These are phyloP conservation scores for Fomitopsis pulvina DNA, from an alignment of 768 basidiomycete species.

Conservation along the genomic window DNA sequence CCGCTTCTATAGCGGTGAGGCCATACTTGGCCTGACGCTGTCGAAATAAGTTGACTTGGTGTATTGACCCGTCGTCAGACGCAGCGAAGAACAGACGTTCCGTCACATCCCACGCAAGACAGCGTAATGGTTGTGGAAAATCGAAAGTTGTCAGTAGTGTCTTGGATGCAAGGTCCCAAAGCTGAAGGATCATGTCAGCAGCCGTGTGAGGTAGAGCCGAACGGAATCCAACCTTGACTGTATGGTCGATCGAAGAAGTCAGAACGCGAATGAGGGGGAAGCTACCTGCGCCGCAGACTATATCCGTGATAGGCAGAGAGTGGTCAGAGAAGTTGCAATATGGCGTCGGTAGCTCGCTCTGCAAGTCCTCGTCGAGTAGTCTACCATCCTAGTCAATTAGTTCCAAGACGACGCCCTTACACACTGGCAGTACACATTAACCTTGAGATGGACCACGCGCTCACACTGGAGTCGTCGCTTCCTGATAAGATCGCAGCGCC, in stretches of 20 bases:
- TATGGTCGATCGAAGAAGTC: conserved; percentile 82
- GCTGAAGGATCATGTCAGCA: conserved; percentile 31
- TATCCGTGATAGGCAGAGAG: conserved; percentile 81
- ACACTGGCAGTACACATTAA: conserved; percentile 32
- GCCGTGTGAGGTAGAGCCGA: conserved; percentile 1
- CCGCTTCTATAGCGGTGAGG: conserved; percentile 51
- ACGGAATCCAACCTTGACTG: conserved; percentile 59
- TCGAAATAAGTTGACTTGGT: conserved; percentile 75
- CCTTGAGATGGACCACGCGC: conserved; percentile 88
- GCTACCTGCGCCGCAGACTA: conserved; percentile 70
- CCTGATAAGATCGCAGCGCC: conserved; percentile 77
- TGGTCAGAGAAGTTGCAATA: conserved; percentile 85
- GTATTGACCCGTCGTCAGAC: conserved; percentile 65
- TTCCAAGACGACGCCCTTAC: conserved; percentile 9
- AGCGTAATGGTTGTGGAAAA: conserved; percentile 71
- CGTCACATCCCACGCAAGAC: conserved; percentile 70
- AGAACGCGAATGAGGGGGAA: conserved; percentile 75
- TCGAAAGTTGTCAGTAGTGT: conserved; percentile 81
- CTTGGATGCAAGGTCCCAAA: conserved; percentile 76
- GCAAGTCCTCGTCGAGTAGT: conserved; percentile 68
- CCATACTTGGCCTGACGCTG: conserved; percentile 49
- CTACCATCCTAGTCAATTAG: conserved; percentile 32
- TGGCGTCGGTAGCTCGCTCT: conserved; percentile 69
- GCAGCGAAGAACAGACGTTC: conserved; percentile 89
- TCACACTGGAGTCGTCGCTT: conserved; percentile 85